These are phyloP conservation scores for Perilla frutescens DNA, from an alignment of 257 asterid species.

Conservation along the genomic window DNA sequence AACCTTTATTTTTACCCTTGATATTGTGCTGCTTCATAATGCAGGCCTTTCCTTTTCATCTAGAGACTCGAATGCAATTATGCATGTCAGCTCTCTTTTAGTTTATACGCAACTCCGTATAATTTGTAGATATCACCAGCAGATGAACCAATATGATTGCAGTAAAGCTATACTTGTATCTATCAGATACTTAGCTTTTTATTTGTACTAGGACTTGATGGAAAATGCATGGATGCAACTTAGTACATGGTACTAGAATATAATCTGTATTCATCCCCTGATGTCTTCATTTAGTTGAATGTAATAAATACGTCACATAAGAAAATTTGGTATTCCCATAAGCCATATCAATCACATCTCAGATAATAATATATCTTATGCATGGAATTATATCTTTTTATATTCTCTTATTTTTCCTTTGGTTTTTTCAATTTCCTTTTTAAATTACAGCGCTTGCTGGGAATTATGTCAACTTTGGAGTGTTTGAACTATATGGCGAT, in stretches of 20 bases:
- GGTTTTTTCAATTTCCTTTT: constrained; percentile 15
- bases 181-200: constrained; percentile 20
- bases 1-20: constrained; percentile 6
- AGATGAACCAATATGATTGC: background rate
- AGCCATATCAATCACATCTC: background rate
- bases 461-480: constrained; percentile 96
- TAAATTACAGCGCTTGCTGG: constrained; percentile 82
- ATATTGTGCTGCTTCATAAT: constrained; percentile 13
- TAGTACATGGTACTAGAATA: constrained; percentile 13
- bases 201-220: background rate
- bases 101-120: constrained; percentile 27
- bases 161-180: constrained; percentile 17
- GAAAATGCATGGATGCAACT: constrained; percentile 24
- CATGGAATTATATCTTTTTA: constrained; percentile 14
- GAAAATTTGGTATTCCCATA: background rate
- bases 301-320: constrained; percentile 16
- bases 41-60: background rate
- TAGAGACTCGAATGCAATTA: background rate
- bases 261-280: constrained; percentile 1
- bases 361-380: background rate
- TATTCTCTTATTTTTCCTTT: constrained; percentile 28
- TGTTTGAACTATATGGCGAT: constrained; percentile 97
- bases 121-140: background rate
- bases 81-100: background rate
- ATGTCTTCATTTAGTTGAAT: constrained; percentile 18